Conservation (phyloP, 352 stramenopile species). For the Lagenidium giganteum region DNA sequence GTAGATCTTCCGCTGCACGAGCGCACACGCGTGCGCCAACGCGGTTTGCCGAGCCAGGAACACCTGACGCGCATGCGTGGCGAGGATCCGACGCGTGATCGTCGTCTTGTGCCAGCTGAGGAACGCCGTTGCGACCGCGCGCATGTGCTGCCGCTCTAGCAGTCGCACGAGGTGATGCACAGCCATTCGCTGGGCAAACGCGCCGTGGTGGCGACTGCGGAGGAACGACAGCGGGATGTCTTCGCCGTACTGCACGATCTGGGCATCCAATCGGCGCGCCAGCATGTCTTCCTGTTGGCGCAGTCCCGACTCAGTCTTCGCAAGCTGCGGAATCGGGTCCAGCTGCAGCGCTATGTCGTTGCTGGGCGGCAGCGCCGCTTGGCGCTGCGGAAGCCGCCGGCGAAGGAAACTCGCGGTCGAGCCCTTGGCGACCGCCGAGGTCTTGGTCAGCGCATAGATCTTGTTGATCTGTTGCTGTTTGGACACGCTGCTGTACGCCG, state of each 20-base stretch:
- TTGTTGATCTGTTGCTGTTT: no score
- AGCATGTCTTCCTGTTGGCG: no score
- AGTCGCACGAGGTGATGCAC: constrained; percentile 12
- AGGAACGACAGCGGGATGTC: constrained; percentile 26
- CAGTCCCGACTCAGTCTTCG: no score
- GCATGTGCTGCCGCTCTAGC: constrained; percentile 13
- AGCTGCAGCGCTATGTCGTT: no score
- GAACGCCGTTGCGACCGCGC: constrained; percentile 6
- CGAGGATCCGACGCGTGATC: constrained; percentile 15
- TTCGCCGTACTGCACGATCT: constrained; percentile 1
- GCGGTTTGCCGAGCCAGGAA: constrained; percentile 17
- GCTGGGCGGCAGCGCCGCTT: no score
- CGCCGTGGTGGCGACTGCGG: constrained; percentile 8
- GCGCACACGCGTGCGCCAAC: constrained; percentile 29
- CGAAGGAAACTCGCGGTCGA: no score
- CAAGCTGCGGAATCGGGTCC: no score
- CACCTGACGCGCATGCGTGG: constrained; percentile 16
- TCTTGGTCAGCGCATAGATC: no score
- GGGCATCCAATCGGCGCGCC: neutral
- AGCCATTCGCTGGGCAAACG: constrained; percentile 18
- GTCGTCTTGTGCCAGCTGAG: constrained; percentile 18
- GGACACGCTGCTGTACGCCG: no score
- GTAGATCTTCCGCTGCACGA: constrained; percentile 28
- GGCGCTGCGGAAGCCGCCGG: no score
- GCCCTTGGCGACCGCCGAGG: no score